These are phyloP conservation scores for Setaria italica DNA, from an alignment of 202 grass and related monocot genomes.

Conservation along the genomic window DNA sequence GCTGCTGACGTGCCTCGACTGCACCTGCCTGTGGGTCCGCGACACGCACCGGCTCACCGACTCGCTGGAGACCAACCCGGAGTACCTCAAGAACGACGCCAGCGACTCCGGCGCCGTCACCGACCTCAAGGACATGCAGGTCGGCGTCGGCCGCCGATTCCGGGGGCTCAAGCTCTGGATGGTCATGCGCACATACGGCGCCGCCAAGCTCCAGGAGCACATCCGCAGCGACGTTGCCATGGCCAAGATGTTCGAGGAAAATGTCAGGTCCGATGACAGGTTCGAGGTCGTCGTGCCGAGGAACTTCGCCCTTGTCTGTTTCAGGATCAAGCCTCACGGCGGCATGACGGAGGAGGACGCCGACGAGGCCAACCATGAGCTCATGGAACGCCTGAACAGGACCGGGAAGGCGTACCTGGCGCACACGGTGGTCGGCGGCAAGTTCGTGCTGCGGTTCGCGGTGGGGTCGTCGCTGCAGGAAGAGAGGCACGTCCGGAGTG, in stretches of 20 bases:
- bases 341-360: constrained; percentile 26
- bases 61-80: too few species aligned
- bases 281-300: constrained; percentile 62
- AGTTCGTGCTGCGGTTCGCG: constrained; percentile 67
- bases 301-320: constrained; percentile 68
- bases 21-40: constrained; percentile 28
- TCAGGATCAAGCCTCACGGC: constrained; percentile 42
- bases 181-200: too few species aligned
- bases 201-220: too few species aligned
- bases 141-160: too few species aligned
- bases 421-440: constrained; percentile 60
- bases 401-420: constrained; percentile 57
- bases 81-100: too few species aligned
- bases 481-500: constrained; percentile 52
- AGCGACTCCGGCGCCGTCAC: too few species aligned
- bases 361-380: constrained; percentile 37
- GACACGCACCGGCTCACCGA: too few species aligned
- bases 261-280: constrained; percentile 42
- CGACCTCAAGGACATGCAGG: too few species aligned
- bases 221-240: constrained; percentile 64
- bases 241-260: constrained; percentile 64
- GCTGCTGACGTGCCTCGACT: constrained; percentile 56
- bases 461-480: constrained; percentile 75
- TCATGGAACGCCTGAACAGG: constrained; percentile 65
- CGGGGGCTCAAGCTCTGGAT: too few species aligned